Conservation (phyloP, 2,329 filamentous ascomycete genomes). For the Geosmithia putterillii region DNA sequence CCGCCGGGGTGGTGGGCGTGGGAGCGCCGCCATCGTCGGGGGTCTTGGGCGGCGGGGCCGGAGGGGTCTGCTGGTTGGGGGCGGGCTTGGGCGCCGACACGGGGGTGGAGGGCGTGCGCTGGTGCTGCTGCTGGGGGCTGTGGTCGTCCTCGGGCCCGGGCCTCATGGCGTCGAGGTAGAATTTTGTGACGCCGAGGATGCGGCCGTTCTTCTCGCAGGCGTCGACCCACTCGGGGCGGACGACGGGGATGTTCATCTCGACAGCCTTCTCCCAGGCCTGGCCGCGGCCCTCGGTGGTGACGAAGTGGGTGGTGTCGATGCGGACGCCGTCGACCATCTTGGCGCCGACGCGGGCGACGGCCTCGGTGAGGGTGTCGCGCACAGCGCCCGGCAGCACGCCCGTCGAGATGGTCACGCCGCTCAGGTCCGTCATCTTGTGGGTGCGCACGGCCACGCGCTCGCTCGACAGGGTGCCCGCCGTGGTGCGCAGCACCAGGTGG, state of each 20-base stretch:
- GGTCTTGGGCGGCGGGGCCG: slow-evolving; percentile 9
- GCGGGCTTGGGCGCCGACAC: slow-evolving; percentile 13
- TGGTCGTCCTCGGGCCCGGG: slow-evolving; percentile 28
- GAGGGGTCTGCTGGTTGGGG: slow-evolving; percentile 20
- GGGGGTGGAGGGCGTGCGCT: too few species aligned
- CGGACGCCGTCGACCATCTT: slow-evolving; percentile 82
- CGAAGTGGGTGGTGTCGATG: slow-evolving; percentile 97
- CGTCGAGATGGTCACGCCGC: slow-evolving; percentile 86
- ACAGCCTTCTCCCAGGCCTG: slow-evolving; percentile 90
- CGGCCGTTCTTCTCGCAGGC: slow-evolving; percentile 90
- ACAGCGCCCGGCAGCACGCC: slow-evolving; percentile 67
- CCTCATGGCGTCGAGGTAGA: slow-evolving; percentile 75
- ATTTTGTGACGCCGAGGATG: slow-evolving; percentile 88
- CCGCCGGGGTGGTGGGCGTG: slow-evolving; percentile 3
- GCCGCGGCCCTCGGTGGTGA: slow-evolving; percentile 86
- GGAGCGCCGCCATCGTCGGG: slow-evolving; percentile 6
- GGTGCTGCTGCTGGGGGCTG: slow-evolving; percentile 17
- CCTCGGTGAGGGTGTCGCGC: slow-evolving; percentile 59
- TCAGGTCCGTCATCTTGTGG: slow-evolving; percentile 97
- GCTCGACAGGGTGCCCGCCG: slow-evolving; percentile 74
- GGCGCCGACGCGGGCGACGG: slow-evolving; percentile 80
- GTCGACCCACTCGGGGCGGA: slow-evolving; percentile 92
- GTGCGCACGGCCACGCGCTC: slow-evolving; percentile 79
- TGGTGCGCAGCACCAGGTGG: slow-evolving; percentile 82
- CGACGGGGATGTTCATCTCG: slow-evolving; percentile 95